Evolutionary conservation across 169 alveolate species (phyloP).

Genomic region (Plasmodium sp.): DNA sequence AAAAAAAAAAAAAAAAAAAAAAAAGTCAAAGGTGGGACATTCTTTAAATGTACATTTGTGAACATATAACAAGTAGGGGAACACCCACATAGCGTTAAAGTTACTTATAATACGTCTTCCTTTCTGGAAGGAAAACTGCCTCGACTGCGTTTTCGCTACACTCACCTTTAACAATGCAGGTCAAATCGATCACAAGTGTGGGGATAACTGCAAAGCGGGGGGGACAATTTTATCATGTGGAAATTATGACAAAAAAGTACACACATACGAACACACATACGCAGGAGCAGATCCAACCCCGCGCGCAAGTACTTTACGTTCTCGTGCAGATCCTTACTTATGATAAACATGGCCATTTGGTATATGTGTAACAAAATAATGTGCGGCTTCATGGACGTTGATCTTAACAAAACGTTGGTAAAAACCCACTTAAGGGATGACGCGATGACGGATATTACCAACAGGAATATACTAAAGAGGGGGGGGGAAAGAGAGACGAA

Average conservation of each 20-base stretch:
- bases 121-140: background rate
- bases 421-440: conserved; percentile 54
- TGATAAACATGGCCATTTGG: conserved; percentile 41
- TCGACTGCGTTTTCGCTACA: background rate
- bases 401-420: conserved; percentile 32
- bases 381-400: conserved; percentile 38
- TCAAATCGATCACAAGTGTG: conserved; percentile 18
- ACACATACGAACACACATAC: background rate
- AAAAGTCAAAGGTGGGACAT: background rate
- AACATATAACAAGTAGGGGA: background rate
- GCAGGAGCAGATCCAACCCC: background rate
- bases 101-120: background rate
- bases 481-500: background rate
- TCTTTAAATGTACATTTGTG: background rate
- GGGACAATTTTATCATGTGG: background rate
- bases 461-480: conserved; percentile 1
- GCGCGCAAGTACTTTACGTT: background rate
- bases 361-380: conserved; percentile 35
- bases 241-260: background rate
- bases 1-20: background rate
- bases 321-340: conserved; percentile 13
- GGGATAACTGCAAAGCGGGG: conserved; percentile 18
- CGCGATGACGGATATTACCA: conserved; percentile 28
- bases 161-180: conserved; percentile 37
- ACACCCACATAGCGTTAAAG: background rate